Percentiles rank a stretch among this genome's conserved stretches.
phyloP scores from a whole-genome alignment of 495 filamentous ascomycete species.

The Darksidea phi region DNA sequence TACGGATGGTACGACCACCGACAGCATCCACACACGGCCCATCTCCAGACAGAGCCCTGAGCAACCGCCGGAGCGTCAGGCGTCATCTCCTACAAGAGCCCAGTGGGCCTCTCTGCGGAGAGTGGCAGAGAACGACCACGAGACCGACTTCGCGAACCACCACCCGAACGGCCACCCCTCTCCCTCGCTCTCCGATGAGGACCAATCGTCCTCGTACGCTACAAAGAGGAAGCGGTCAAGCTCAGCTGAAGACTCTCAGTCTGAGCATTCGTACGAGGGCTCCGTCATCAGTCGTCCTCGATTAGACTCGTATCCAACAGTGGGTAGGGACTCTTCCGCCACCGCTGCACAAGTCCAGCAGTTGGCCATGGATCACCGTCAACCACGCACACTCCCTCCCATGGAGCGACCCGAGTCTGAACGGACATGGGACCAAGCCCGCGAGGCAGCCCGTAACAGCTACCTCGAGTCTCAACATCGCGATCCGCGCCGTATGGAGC shows the following conservation, averaged over 20 bases:
- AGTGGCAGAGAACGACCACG: constrained; percentile 7
- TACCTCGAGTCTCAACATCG: constrained; percentile 20
- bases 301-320: constrained; percentile 17
- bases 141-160: too few species aligned
- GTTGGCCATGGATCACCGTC: constrained; percentile 13
- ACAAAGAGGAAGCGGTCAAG: constrained; percentile 32
- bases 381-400: constrained; percentile 16
- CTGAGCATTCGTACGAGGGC: constrained; percentile 12
- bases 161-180: constrained; percentile 15
- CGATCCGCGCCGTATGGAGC: constrained; percentile 22
- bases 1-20: constrained; percentile 24
- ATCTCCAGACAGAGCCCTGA: constrained; percentile 8
- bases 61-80: constrained; percentile 10
- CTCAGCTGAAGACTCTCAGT: constrained; percentile 22
- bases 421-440: constrained; percentile 18
- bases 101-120: constrained; percentile 14
- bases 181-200: constrained; percentile 9
- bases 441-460: constrained; percentile 1
- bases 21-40: constrained; percentile 24
- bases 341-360: constrained; percentile 5
- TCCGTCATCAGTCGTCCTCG: constrained; percentile 7
- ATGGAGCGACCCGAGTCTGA: constrained; percentile 18
- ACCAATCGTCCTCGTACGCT: constrained; percentile 11
- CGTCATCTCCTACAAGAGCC: constrained; percentile 12
- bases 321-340: constrained; percentile 12